Evolutionary conservation across 495 filamentous ascomycete species (phyloP).

Genomic region (Aspergillus ostianus): DNA sequence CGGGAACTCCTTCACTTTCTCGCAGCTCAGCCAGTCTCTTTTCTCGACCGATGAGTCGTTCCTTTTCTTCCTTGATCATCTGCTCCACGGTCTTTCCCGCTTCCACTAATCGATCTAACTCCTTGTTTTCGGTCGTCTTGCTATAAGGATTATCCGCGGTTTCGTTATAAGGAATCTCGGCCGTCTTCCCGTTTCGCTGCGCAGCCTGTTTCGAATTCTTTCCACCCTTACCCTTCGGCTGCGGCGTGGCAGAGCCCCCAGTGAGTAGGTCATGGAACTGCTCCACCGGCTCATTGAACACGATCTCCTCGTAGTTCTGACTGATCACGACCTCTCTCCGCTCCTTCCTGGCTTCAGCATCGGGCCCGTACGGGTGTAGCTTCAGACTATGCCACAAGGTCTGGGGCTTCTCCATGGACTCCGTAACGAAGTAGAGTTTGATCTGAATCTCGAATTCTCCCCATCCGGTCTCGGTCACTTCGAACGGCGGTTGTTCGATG

Average conservation of each 20-base stretch:
- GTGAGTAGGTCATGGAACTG: constrained; percentile 82
- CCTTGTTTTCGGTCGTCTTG: constrained; percentile 67
- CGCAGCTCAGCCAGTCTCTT: constrained; percentile 62
- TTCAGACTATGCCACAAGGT: constrained; percentile 88
- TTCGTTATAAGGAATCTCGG: constrained; percentile 66
- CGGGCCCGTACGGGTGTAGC: constrained; percentile 84
- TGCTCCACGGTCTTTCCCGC: constrained; percentile 68
- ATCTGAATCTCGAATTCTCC: constrained; percentile 96
- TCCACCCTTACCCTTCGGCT: constrained; percentile 40
- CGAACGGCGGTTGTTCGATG: constrained; percentile 73
- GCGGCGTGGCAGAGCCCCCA: constrained; percentile 46
- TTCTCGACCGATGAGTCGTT: constrained; percentile 59
- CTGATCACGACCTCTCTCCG: constrained; percentile 63
- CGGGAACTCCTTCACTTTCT: constrained; percentile 50
- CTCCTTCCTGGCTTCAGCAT: constrained; percentile 69
- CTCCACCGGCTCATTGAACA: constrained; percentile 95
- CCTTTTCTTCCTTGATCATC: constrained; percentile 67
- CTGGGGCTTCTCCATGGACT: constrained; percentile 85
- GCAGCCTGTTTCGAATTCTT: constrained; percentile 48
- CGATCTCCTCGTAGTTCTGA: constrained; percentile 83
- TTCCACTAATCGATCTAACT: constrained; percentile 57
- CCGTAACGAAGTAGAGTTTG: constrained; percentile 83
- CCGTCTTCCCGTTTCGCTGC: constrained; percentile 56
- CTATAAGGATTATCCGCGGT: constrained; percentile 70
- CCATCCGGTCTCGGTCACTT: constrained; percentile 91